Evolutionary conservation across 1,284 basidiomycete genomes (phyloP), one percentile per base, ranked within the genome.

Genomic region (Malassezia sympodialis): DNA sequence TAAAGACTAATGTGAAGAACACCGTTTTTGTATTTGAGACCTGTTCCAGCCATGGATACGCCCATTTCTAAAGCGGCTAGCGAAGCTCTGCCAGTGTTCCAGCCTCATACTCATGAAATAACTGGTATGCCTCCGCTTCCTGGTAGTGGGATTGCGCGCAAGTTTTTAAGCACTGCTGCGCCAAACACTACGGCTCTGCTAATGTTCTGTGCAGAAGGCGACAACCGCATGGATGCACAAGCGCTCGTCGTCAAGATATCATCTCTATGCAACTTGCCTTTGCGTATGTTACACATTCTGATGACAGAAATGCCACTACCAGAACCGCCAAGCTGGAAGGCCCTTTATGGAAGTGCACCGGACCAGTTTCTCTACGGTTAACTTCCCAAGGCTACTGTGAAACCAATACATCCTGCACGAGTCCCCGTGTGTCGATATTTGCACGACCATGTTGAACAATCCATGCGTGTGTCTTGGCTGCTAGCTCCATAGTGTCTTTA

Each of bases 401-500:
- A 14, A 5, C n/a, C 14, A 55, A 31, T 12, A 55, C 31, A 21
- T 49, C 40, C 4, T 43, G n/a, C n/a, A 49, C 23, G 12, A 54
- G 34, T 7, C 53, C 53, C 4, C 43, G 11, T 11, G 53, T 45
- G 6, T 24, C 19, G 12, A 51, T 8, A 5, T 49, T 42, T 23
- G 42, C 42, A 4, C 23, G 21, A 4, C 49, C 49, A 24, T 41
- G 28, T 23, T 34, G 17, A 21, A 54, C 44, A 28, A 68, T 59
- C 46, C 59, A 61, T 3, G 26, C 21, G 28, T 67, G 59, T n/a
- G 59, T 66, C 2, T 28, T 41, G n/a, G 75, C 74, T 0, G 87
- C 88, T 14, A 87, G 77, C 2, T 73, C 61, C 44, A 90, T 75
- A 0, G 81, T 84, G 11, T 79, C 69, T 3, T 77, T 63, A 1